Percentiles rank a stretch among this genome's conserved stretches.
Evolutionary conservation across 345 rosid species (phyloP).

Genomic region (Boechera retrofracta): DNA sequence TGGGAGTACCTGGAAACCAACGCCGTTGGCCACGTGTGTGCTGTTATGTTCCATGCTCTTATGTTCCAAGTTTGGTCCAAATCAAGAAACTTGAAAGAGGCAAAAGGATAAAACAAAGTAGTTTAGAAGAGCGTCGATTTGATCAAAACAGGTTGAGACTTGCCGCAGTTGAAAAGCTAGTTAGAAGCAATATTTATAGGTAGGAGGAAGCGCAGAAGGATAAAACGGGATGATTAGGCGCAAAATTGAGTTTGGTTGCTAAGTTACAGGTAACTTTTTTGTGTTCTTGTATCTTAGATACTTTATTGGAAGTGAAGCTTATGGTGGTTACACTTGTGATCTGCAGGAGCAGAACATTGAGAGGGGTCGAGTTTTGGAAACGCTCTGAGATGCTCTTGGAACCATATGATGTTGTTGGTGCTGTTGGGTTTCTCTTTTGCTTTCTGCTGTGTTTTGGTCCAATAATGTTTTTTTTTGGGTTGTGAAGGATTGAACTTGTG

Average conservation of each 20-base stretch:
- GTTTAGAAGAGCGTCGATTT: not conserved
- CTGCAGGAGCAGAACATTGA: conserved; percentile 29
- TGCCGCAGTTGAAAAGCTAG: not conserved
- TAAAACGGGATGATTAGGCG: too few species aligned
- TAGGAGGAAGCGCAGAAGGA: not conserved
- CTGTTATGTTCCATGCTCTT: not conserved
- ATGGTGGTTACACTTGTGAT: not conserved
- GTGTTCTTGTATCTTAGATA: not conserved
- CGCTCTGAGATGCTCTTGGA: not conserved
- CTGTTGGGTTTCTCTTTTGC: not conserved
- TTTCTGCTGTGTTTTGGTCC: not conserved
- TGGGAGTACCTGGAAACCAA: not conserved
- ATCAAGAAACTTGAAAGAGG: not conserved
- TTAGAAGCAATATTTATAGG: too few species aligned
- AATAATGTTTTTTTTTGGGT: not conserved
- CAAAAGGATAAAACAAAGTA: not conserved
- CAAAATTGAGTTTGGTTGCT: not conserved
- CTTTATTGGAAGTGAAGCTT: conserved; percentile 9
- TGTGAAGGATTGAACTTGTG: conserved; percentile 1
- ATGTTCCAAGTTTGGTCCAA: conserved; percentile 2
- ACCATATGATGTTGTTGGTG: not conserved
- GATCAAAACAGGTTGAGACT: not conserved
- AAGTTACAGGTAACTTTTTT: conserved; percentile 28
- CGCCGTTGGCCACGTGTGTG: not conserved
- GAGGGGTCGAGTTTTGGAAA: conserved; percentile 3